Percentiles rank a stretch among this genome's conserved stretches.
phyloP scores from a whole-genome alignment of 768 basidiomycete genomes.

The Russula griseocarnosa region DNA sequence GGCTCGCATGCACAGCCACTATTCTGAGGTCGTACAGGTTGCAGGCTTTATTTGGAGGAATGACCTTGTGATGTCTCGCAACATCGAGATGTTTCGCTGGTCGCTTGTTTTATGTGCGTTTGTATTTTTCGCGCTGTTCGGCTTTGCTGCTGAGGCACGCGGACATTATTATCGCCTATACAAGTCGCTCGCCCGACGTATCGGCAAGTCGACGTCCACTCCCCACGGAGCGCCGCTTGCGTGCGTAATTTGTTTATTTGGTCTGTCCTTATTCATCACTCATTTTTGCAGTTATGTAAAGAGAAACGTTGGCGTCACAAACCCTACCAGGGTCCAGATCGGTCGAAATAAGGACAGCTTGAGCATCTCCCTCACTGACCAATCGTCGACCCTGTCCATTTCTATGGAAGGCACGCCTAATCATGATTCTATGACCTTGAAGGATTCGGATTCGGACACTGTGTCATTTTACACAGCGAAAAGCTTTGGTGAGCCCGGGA shows the following conservation, averaged over 20 bases:
- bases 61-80: background rate
- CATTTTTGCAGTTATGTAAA: background rate
- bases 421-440: constrained; percentile 2
- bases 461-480: background rate
- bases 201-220: constrained; percentile 29
- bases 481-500: background rate
- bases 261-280: background rate
- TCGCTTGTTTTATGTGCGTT: background rate
- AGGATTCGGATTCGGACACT: constrained; percentile 2
- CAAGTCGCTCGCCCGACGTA: constrained; percentile 30
- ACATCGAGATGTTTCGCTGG: background rate
- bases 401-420: constrained; percentile 8
- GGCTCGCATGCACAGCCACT: constrained; percentile 25
- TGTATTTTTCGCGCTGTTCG: background rate
- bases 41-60: background rate
- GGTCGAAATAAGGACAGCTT: background rate
- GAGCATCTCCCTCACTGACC: background rate
- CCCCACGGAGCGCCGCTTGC: constrained; percentile 2
- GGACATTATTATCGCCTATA: background rate
- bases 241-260: constrained; percentile 2
- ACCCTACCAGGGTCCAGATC: background rate
- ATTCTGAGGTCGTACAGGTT: background rate
- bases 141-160: background rate
- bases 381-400: no score
- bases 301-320: background rate